These are phyloP conservation scores for Fennellomyces sp. DNA, from an alignment of 371 early-diverging fungal species.

Conservation along the genomic window DNA sequence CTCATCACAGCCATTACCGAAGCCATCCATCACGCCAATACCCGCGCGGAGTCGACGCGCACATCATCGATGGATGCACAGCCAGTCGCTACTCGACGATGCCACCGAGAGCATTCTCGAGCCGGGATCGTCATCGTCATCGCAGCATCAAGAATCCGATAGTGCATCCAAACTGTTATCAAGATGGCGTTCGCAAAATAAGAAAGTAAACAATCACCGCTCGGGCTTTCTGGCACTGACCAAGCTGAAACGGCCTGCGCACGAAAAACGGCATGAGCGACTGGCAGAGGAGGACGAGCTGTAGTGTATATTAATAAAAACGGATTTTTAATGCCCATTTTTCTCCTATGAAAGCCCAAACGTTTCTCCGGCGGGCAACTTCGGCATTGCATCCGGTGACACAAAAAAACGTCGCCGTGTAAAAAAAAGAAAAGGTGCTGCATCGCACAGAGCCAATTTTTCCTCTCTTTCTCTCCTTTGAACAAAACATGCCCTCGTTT, in stretches of 20 bases:
- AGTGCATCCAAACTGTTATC: background rate
- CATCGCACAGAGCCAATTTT: background rate
- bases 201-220: constrained; percentile 6
- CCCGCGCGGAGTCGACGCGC: too few relatives aligned
- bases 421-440: too few relatives aligned
- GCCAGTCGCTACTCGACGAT: too few relatives aligned
- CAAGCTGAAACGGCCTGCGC: constrained; percentile 6
- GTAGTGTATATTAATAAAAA: background rate
- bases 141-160: background rate
- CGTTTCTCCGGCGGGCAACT: too few relatives aligned
- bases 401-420: too few relatives aligned
- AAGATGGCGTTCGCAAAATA: background rate
- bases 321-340: too few relatives aligned
- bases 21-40: too few relatives aligned
- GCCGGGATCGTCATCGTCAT: background rate
- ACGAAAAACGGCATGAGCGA: background rate
- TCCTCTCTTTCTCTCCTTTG: background rate
- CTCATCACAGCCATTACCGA: background rate
- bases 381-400: too few relatives aligned
- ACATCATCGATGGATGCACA: too few relatives aligned
- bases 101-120: too few relatives aligned
- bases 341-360: background rate
- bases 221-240: constrained; percentile 1
- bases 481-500: constrained; percentile 24
- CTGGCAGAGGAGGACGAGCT: background rate